Base-by-base conservation (phyloP, 208 protist genomes). In the Leishmania arabica region DNA sequence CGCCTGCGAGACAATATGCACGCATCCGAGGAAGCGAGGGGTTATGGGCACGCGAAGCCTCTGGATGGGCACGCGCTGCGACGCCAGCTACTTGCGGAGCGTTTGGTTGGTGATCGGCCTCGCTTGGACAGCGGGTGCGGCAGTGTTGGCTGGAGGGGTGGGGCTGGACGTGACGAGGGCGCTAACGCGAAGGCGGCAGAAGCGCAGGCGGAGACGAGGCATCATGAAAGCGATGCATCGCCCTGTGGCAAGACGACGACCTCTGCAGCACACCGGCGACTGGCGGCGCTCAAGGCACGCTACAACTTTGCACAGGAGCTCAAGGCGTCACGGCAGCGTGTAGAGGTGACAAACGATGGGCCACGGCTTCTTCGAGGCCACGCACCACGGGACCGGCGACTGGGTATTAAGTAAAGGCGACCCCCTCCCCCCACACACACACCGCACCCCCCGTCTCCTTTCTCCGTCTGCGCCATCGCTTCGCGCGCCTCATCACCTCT, bases 201-300 rank as follows among this genome's bases (percentile, higher is more conserved):
- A 2, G 40, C 45, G 24, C 9, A 53, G 45, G 47, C 24, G 9
- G 69, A 31, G 45, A 31, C 45, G 27, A 21, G 40, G 15, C 47
- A 51, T 53, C 19, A 7, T 53, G 69, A 37, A 13, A 73, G 54
- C 15, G 69, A 31, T 31, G 13, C 69, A 5, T 73, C n/a, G 49
- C 7, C 24, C 13, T 27, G 31, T 21, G 72, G 31, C 21, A 42
- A 2, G 54, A 37, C 74, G 37, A 2, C 74, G 21, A 24, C 19
- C 56, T 77, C 80, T 11, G 79, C 84, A 1, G 86, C 93, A 58
- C 84, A 89, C 75, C 86, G 91, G 13, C 88, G 92, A 4, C 69
- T 97, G 70, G 80, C 75, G 1, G 94, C 94, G 21, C 85, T 97
- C 17, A 97, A 97, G 83, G 87, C 90, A 4, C 92, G 94, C 31